Base-by-base conservation (phyloP, 1,139 yeast species). In the Zygotorulaspora mrakii region DNA sequence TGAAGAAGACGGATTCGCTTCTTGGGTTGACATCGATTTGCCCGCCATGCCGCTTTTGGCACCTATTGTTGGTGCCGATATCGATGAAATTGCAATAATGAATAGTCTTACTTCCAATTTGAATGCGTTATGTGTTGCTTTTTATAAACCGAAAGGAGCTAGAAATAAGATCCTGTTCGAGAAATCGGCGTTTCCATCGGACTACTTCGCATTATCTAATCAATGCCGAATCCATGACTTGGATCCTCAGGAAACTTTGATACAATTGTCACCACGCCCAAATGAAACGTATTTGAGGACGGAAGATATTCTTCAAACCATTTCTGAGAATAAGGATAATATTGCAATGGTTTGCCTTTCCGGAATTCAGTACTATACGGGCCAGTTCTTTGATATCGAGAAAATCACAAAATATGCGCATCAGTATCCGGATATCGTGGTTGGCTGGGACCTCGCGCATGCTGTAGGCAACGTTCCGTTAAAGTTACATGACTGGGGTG, bases 401-500 rank as follows among this genome's bases (percentile, higher is more conserved):
- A 61, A 60, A 11, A 86, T 89, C 50, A 88, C 96, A 2, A 57
- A 58, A 12, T 68, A 68, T 35, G 87, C 81, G 4, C 77, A 80
- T 43, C 50, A 55, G 5, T 61, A 48, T 18, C 47, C 65, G 51
- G 50, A 78, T 1, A 73, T 84, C 26, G 57, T 73, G 2, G 91
- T 87, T 6, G 96, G 96, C 0, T 89, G 96, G 96, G 97, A 89
- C 61, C 70, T 89, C 53, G 97, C 97, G 0, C 97, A 89, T 61
- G 96, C 95, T 0, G 94, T 73, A 1, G 97, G 96, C 1, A 89
- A 89, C 59, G 91, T 86, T 1, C 81, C 79, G 1, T 63, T 89
- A 39, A 54, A 72, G 36, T 66, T 89, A 37, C 96, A 89, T 58
- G 86, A 83, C 36, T 88, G 96, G 96, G 68, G 72, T 37, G 94